These are phyloP conservation scores for Beauveria caledonica DNA, from an alignment of 2,329 filamentous ascomycete genomes.

Conservation along the genomic window DNA sequence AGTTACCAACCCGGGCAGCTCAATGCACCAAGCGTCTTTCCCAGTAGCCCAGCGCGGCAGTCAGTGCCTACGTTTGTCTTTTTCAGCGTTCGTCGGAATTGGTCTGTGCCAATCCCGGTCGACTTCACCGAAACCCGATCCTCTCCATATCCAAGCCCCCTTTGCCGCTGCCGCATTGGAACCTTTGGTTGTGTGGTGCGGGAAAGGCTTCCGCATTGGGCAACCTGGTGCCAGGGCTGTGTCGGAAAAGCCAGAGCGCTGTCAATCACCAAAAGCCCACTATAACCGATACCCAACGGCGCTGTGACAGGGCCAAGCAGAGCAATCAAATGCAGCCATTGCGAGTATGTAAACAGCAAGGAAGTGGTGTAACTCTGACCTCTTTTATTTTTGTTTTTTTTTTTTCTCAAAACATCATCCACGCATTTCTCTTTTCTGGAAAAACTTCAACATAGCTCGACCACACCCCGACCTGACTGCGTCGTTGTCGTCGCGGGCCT, in stretches of 20 bases:
- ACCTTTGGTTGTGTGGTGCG: background rate
- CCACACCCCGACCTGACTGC: background rate
- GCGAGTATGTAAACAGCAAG: background rate
- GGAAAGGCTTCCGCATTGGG: constrained; percentile 1
- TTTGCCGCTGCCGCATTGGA: constrained; percentile 4
- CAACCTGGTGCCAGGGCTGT: background rate
- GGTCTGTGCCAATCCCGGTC: background rate
- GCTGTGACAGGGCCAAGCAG: background rate
- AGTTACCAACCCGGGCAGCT: background rate
- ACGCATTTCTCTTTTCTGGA: background rate
- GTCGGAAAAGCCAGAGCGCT: background rate
- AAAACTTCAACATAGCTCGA: background rate
- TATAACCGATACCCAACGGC: background rate
- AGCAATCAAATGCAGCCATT: background rate
- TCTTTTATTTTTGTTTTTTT: background rate
- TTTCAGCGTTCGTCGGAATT: background rate
- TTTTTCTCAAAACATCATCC: background rate
- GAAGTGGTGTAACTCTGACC: background rate
- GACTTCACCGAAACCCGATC: constrained; percentile 1
- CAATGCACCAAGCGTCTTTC: background rate
- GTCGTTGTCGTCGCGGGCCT: background rate
- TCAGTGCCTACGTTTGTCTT: background rate
- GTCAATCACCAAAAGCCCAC: background rate
- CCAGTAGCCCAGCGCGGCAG: background rate
- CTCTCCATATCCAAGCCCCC: background rate